A percentile compares a stretch with the other conserved stretches of the same genome.
Evolutionary conservation across 179 eudicot species (phyloP).

Genomic region (Drosera spatulata): DNA sequence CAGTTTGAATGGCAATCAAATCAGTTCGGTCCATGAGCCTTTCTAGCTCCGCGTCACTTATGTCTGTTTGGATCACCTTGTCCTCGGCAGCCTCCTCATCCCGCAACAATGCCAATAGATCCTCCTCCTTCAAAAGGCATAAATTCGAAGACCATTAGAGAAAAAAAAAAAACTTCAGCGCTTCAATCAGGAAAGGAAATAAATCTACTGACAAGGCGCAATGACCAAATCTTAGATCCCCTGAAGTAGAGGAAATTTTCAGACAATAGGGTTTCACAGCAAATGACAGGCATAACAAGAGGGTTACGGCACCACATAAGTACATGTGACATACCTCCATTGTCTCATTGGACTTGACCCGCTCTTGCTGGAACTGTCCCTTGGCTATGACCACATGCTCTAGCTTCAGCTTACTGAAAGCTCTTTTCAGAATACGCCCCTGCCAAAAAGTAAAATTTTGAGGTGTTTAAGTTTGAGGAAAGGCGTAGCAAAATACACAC

Average conservation of each 20-base stretch:
- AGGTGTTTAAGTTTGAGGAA: no score
- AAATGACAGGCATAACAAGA: no score
- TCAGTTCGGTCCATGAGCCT: slow-evolving; percentile 77
- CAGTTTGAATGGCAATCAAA: slow-evolving; percentile 23
- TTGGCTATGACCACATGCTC: slow-evolving; percentile 97
- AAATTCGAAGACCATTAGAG: neutral
- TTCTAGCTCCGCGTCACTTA: slow-evolving; percentile 77
- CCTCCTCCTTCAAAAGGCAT: slow-evolving; percentile 58
- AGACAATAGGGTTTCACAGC: no score
- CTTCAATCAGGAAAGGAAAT: neutral
- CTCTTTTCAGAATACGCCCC: slow-evolving; percentile 96
- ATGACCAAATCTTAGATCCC: no score
- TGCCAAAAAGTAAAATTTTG: slow-evolving; percentile 14
- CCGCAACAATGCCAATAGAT: slow-evolving; percentile 64
- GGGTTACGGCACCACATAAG: no score
- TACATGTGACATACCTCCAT: slow-evolving; percentile 33
- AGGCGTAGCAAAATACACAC: no score
- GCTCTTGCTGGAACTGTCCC: slow-evolving; percentile 87
- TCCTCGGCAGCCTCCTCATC: slow-evolving; percentile 78
- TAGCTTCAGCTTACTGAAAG: slow-evolving; percentile 89
- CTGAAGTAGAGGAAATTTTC: no score
- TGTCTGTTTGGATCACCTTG: slow-evolving; percentile 71
- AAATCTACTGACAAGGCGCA: neutral
- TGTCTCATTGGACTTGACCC: slow-evolving; percentile 32
- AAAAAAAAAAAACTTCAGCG: neutral